Base-by-base conservation (phyloP, 441 rosid species). In the Arabidopsis hybrid region DNA sequence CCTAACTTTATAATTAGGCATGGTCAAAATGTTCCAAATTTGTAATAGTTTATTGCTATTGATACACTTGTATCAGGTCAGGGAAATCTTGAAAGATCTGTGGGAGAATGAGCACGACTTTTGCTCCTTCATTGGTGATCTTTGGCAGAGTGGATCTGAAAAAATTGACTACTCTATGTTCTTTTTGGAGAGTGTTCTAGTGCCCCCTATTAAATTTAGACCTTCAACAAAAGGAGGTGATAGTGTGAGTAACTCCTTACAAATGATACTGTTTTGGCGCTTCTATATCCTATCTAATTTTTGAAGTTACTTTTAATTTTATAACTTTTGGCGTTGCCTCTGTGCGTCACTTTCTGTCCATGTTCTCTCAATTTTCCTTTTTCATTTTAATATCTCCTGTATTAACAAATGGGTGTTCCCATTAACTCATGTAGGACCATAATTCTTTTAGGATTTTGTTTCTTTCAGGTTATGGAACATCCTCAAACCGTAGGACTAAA, bases 181-280 rank as follows among this genome's bases (percentile, higher is more conserved):
- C 80, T 93, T 95, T 80, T 67, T 95, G 72, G 91, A 88, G 67
- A 82, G 87, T 63, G 67, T 95, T 82, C 85, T 93, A 57, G 98
- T 93, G 53, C 91, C 97, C 76, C 98, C 99, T 42, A 91, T 80
- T 77, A 95, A 87, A 81, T 95, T 95, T 71, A 89, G 98, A 52
- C 91, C 98, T 4, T 95, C 96, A 3, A 80, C 98, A 40, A 90
- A 88, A 79, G 97, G 97, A 40, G 94, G 95, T 58, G 97, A 90
- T 81, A 83, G 94, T 63, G 97, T 83, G 71, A 81, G 87, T 77
- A 65, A 18, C 65, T 65, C 31, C 2, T 72, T 60, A 50, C 42
- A 16, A 43, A 38, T 47, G 12, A 39, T 39, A 49, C 26, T 57
- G 5, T 58, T 43, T 53, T 16, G 47, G 21, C 16, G 38, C 61